These are phyloP conservation scores for Penicillium bovifimosum DNA, from an alignment of 495 filamentous ascomycete genomes.

Conservation along the genomic window DNA sequence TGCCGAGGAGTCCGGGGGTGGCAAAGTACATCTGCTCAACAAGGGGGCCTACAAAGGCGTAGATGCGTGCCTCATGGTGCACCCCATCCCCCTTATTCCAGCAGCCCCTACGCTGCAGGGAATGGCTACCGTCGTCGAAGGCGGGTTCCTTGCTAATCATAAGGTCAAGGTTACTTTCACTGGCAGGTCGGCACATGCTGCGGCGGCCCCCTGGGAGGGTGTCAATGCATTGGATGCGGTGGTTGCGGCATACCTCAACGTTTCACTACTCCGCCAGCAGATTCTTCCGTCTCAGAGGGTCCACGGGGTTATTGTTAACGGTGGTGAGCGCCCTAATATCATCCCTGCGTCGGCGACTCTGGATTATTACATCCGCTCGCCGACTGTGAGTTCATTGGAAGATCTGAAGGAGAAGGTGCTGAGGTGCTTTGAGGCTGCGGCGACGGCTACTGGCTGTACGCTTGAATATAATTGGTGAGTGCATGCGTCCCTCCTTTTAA, in stretches of 20 bases:
- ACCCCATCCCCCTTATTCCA: constrained; percentile 40
- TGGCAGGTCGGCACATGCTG: constrained; percentile 51
- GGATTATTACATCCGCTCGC: constrained; percentile 53
- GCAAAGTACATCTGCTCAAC: constrained; percentile 47
- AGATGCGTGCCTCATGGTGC: constrained; percentile 50
- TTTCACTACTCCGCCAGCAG: constrained; percentile 59
- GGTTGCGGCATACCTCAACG: constrained; percentile 54
- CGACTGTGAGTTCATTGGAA: constrained; percentile 38
- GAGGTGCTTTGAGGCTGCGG: constrained; percentile 54
- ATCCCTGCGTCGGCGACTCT: constrained; percentile 49
- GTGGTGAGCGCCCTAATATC: constrained; percentile 46
- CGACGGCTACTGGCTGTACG: constrained; percentile 51
- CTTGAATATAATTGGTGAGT: constrained; percentile 39
- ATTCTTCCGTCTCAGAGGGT: constrained; percentile 42
- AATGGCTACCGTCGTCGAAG: constrained; percentile 34
- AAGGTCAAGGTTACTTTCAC: constrained; percentile 43
- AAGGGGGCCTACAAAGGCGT: constrained; percentile 46
- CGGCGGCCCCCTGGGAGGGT: constrained; percentile 58
- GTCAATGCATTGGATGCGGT: constrained; percentile 64
- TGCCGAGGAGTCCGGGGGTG: constrained; percentile 39
- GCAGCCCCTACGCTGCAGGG: constrained; percentile 15
- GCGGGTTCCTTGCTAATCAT: constrained; percentile 49
- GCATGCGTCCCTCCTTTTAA: not conserved
- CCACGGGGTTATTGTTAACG: constrained; percentile 42
- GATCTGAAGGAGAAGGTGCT: constrained; percentile 43